Base-by-base conservation (phyloP, 805 yeast species). In the Ogataea ganodermae region DNA sequence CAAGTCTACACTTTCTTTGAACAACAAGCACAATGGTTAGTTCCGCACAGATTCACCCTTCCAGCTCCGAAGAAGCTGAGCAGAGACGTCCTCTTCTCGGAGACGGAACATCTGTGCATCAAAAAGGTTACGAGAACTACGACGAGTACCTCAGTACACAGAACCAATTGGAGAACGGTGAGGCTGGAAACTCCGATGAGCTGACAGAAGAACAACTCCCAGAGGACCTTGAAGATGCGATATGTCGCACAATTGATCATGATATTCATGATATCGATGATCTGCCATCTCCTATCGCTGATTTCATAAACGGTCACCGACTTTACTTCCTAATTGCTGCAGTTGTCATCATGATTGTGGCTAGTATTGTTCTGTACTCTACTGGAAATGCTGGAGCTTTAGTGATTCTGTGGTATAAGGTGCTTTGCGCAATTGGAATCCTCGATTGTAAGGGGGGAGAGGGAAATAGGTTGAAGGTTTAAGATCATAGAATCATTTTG, bases 361-460 rank as follows among this genome's bases (percentile, higher is more conserved):
- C 50, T 18, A 51, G 56, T 21, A 5, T 51, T 14, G 30, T 53
- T 3, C 24, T 61, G 13, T 46, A 44, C 36, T 54, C 23, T 14
- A 42, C 51, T 8, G 57, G 58, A 9, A 42, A 56, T 42, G 45
- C 39, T 1, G 45, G 45, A 7, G 37, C 32, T n/a, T 21, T 59
- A 5, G 37, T 36, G 2, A 4, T 31, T 4, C 18, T 61, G n/a
- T 58, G 62, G 63, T 51, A 47, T 20, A 50, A 38, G 17, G 40
- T 57, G 6, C 44, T 61, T 9, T 61, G 63, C 31, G 32, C 32
- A 14, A 22, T 57, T 6, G 59, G 59, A 6, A 4, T 59, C 13
- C 30, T 53, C 13, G 35, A 46, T 14, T 55, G 60, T 31, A 22
- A 45, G 7, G 44, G 35, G 16, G 20, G 16, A 4, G 30, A 27